Evolutionary conservation across 176 grass and related monocot genomes (phyloP), one percentile per base, ranked within the genome.

Genomic region (Thinopyrum elongatum): DNA sequence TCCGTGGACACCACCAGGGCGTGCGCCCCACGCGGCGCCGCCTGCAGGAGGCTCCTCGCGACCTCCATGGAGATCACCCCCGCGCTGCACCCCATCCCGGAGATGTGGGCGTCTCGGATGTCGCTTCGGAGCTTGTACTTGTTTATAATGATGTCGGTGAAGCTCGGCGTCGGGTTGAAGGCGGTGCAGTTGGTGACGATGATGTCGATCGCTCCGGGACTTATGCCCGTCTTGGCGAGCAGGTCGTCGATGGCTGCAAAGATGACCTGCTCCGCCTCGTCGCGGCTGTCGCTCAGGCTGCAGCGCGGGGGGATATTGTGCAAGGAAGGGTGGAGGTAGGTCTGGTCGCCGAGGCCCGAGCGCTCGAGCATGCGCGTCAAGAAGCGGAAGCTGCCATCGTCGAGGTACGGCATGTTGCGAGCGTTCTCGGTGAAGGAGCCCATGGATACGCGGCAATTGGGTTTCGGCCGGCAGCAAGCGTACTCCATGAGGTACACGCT

Each of bases 21-120:
- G 19, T 28, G 70, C 6, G 69, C 46, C 25, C 47, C 78, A 6
- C 7, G 26, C 1, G 69, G 70, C 2, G 61, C 60, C 31, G 19
- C 34, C 34, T 21, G 77, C 47, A 89, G 55, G 70, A 85, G 61
- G 15, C 69, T 76, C 5, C 64, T 75, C 4, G 77, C 82, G 1
- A 61, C 61, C 13, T 81, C 82, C 77, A 89, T 35, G 1, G 88
- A 58, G 27, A 89, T 85, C 22, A 85, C 13, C 34, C 88, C 82
- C 3, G 82, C 88, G 41, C 88, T 85, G 36, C 88, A 89, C 21
- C 88, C 88, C 88, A 89, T 89, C 10, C 88, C 88, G 4, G 88
- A 27, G 12, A 89, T 8, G 10, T 89, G 77, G 27, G 80, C 41
- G 61, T 4, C 33, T 0, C 47, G 44, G 27, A 85, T 10, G 47